These are phyloP conservation scores for Ilyonectria mors-panacis DNA, from an alignment of 2,329 filamentous ascomycete species.

Conservation along the genomic window DNA sequence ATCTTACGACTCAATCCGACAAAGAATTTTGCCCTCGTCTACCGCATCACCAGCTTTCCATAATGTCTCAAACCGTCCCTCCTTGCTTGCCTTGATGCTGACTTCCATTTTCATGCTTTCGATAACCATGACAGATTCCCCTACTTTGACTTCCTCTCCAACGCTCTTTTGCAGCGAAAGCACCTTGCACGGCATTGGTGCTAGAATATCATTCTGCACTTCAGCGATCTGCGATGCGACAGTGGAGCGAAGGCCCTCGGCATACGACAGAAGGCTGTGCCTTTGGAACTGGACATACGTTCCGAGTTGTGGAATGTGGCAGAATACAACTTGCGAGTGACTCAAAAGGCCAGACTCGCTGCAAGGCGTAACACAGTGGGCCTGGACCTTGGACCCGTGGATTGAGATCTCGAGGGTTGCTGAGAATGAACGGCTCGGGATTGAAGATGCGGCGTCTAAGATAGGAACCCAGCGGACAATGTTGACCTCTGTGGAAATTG, in stretches of 20 bases:
- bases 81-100: slow-evolving; percentile 30
- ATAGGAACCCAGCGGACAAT: not conserved
- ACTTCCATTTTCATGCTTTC: slow-evolving; percentile 50
- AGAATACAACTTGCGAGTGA: slow-evolving; percentile 20
- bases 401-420: not conserved
- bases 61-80: slow-evolving; percentile 28
- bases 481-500: not conserved
- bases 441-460: not conserved
- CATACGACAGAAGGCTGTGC: slow-evolving; percentile 46
- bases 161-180: slow-evolving; percentile 36
- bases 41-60: slow-evolving; percentile 35
- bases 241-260: slow-evolving; percentile 25
- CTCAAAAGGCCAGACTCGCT: not conserved
- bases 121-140: slow-evolving; percentile 43
- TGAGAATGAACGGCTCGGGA: not conserved
- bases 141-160: slow-evolving; percentile 36
- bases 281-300: slow-evolving; percentile 24
- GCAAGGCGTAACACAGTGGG: not conserved
- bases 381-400: not conserved
- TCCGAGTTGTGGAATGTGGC: slow-evolving; percentile 32
- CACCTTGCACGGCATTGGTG: slow-evolving; percentile 46
- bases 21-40: slow-evolving; percentile 27
- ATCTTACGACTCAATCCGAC: slow-evolving; percentile 1
- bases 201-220: slow-evolving; percentile 32
- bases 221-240: not conserved